These are phyloP conservation scores for Hyaloscypha hepaticicola DNA, from an alignment of 495 filamentous ascomycete genomes.

Conservation along the genomic window DNA sequence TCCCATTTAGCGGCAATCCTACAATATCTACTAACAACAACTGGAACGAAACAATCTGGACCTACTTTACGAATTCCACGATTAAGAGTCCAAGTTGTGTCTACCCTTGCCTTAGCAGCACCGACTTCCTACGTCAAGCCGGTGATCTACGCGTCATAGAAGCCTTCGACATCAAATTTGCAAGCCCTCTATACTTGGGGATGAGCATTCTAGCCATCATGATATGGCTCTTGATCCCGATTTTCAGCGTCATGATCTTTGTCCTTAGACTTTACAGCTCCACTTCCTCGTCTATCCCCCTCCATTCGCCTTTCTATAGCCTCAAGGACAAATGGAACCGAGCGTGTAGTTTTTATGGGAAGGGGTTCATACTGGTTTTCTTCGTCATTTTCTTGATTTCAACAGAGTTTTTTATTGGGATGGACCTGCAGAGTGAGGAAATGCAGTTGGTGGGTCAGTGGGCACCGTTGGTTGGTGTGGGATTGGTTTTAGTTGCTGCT, in stretches of 20 bases:
- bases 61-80: background rate
- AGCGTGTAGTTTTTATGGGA: background rate
- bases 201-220: background rate
- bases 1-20: conserved; percentile 1
- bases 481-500: conserved; percentile 7
- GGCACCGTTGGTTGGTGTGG: conserved; percentile 1
- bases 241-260: conserved; percentile 2
- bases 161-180: background rate
- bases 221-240: background rate
- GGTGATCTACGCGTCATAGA: conserved; percentile 1
- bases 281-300: background rate
- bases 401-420: background rate
- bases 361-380: background rate
- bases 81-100: background rate
- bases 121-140: background rate
- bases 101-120: conserved; percentile 6
- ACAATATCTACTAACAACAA: background rate
- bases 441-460: conserved; percentile 13
- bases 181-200: background rate
- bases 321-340: background rate
- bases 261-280: background rate
- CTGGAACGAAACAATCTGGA: conserved; percentile 16
- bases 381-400: background rate
- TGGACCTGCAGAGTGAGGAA: conserved; percentile 6
- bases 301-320: background rate